phyloP scores from a whole-genome alignment of 176 grass and related monocot genomes.

The Paspalum vaginatum region DNA sequence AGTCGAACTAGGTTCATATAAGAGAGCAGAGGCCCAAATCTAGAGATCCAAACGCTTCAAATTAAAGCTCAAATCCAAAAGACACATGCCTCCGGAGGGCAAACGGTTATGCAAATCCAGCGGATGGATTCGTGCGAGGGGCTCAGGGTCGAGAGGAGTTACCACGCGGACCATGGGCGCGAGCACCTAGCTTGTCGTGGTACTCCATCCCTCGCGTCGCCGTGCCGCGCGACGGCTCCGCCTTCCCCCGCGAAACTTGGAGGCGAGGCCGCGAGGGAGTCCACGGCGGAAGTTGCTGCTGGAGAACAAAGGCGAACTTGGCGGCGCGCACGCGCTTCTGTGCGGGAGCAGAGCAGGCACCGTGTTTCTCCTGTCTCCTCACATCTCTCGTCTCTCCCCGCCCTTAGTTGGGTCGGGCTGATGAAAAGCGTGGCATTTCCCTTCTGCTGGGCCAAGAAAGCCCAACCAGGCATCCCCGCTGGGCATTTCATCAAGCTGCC shows the following conservation, averaged over 20 bases:
- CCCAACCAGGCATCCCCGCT: not conserved
- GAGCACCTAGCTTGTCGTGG: conserved; percentile 77
- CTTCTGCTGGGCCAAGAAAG: not conserved
- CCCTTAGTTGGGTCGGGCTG: conserved; percentile 21
- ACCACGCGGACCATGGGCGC: conserved; percentile 98
- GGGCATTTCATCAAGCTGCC: not conserved
- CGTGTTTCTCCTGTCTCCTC: conserved; percentile 8
- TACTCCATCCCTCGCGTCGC: conserved; percentile 60
- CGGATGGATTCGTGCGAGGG: not conserved
- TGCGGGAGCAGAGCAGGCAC: not conserved
- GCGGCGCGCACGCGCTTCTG: conserved; percentile 28
- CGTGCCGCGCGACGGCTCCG: conserved; percentile 12
- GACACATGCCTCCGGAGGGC: not conserved
- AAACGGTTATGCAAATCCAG: not conserved
- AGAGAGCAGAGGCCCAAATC: not conserved
- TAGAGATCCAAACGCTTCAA: not conserved
- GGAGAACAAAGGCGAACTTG: not conserved
- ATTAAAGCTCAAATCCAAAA: conserved; percentile 10
- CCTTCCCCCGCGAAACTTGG: conserved; percentile 29
- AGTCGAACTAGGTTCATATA: not conserved
- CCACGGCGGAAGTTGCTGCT: not conserved
- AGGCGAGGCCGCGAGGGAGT: not conserved
- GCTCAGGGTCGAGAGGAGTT: conserved; percentile 29
- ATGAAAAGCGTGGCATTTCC: not conserved
- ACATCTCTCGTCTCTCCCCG: not conserved